A percentile compares a stretch with the other conserved stretches of the same genome.
Conservation (phyloP, 257 asterid genomes). For the Rauvolfia tetraphylla region DNA sequence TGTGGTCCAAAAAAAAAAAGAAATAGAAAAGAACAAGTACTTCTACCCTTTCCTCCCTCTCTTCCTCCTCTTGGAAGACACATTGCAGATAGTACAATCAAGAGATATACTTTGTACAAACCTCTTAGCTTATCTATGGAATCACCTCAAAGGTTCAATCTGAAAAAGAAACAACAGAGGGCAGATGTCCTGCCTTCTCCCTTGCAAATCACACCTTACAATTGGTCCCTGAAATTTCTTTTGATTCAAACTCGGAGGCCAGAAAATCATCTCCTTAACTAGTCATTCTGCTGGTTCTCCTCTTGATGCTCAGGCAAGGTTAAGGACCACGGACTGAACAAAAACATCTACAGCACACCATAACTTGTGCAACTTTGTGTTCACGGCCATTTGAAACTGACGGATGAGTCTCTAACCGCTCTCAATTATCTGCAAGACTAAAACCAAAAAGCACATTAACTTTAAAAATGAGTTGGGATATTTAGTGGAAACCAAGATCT, state of each 20-base stretch:
- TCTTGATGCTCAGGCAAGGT: conserved; percentile 1
- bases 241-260: background rate
- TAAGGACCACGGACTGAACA: background rate
- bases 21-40: background rate
- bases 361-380: background rate
- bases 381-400: background rate
- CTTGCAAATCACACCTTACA: background rate
- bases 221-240: background rate
- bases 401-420: background rate
- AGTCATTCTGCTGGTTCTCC: background rate
- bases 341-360: background rate
- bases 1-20: background rate
- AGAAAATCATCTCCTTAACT: background rate
- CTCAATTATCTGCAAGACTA: background rate
- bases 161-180: background rate
- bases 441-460: background rate
- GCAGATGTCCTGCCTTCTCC: background rate
- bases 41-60: background rate
- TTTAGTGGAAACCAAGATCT: background rate
- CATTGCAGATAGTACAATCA: background rate
- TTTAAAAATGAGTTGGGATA: background rate
- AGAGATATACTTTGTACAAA: background rate
- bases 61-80: background rate
- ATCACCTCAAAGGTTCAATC: background rate
- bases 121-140: background rate